Percentiles rank a stretch among this genome's conserved stretches.
These are phyloP conservation scores for Annulohypoxylon truncatum DNA, from an alignment of 2,329 filamentous ascomycete species.

Conservation along the genomic window DNA sequence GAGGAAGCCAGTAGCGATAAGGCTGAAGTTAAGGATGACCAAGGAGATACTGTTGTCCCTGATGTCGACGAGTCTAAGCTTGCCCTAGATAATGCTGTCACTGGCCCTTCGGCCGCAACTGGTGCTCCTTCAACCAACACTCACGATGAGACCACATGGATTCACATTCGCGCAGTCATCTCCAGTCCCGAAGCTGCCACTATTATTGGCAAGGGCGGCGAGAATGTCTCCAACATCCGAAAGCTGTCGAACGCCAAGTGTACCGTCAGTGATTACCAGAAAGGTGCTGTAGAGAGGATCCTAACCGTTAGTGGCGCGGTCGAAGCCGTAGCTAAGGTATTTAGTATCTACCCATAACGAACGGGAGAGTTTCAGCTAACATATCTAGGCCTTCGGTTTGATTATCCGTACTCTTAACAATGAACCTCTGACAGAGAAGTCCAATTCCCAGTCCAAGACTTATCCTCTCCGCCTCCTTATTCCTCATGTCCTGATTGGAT, in stretches of 20 bases:
- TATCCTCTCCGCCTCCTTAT: constrained; percentile 96
- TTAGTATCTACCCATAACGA: constrained; percentile 44
- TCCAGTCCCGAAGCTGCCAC: constrained; percentile 97
- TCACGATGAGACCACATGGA: constrained; percentile 94
- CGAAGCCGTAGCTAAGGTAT: constrained; percentile 94
- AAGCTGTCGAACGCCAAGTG: constrained; percentile 97
- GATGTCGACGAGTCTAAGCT: constrained; percentile 70
- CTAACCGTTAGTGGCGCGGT: constrained; percentile 96
- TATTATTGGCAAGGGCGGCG: constrained; percentile 97
- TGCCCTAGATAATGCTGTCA: constrained; percentile 55
- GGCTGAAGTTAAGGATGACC: constrained; percentile 64
- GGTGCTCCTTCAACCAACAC: constrained; percentile 61
- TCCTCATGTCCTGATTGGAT: constrained; percentile 96
- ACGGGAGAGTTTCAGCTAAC: constrained; percentile 27
- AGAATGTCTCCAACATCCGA: constrained; percentile 97
- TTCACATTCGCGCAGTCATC: constrained; percentile 96
- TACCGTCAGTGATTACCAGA: constrained; percentile 97
- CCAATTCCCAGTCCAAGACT: constrained; percentile 93
- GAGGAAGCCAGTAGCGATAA: constrained; percentile 65
- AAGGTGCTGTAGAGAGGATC: constrained; percentile 96
- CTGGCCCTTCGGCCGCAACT: constrained; percentile 52
- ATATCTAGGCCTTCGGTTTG: constrained; percentile 84
- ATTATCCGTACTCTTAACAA: constrained; percentile 99
- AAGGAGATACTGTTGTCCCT: constrained; percentile 76
- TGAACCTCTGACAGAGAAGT: constrained; percentile 87